Base-by-base conservation (phyloP, 495 filamentous ascomycete species). In the Aeminium ludgeri region DNA sequence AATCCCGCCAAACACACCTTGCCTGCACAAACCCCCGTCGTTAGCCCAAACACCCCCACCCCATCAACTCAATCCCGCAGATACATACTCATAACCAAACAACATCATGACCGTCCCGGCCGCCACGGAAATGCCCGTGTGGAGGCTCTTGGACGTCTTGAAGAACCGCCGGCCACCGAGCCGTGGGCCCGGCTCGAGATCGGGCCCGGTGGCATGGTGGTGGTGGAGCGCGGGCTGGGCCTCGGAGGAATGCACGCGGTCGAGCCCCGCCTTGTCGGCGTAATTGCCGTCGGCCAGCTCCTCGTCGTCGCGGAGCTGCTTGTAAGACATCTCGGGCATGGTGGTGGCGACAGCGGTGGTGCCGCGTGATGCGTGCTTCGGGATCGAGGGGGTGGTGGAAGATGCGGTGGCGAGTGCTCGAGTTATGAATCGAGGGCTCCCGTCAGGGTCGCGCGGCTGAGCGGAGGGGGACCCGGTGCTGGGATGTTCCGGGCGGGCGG, bases 1-100 rank as follows among this genome's bases (percentile, higher is more conserved):
- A 27, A 54, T 51, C n/a, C 38, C 38, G 7, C 36, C 43, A 45
- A 45, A 45, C 2, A 38, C 35, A 19, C 34, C 40, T 30, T 43
- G 31, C 31, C 23, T 25, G 23, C 23, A 3, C 23, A 25, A 4
- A 3, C 3, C 8, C 23, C 23, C 3, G 8, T 25, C 23, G 8
- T 25, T 25, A 33, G 16, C 31, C 3, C 3, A 33, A n/a, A 30
- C 28, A 30, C 7, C 7, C 28, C 5, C 16, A 5, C 12, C 12
- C 3, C 12, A 13, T n/a, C 12, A 3, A 17, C 4, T n/a, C 18
- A 3, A 6, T 25, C 3, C 35, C 18, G 18, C 6, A 19, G 4
- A 11, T 7, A n/a, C 18, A 6, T 31, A 29, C 29, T 40, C 44
- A 28, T 46, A 46, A 17, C 44, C 44, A 36, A 46, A 46, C 31